Conservation (phyloP, 352 stramenopile species). For the Pythium chondricola region DNA sequence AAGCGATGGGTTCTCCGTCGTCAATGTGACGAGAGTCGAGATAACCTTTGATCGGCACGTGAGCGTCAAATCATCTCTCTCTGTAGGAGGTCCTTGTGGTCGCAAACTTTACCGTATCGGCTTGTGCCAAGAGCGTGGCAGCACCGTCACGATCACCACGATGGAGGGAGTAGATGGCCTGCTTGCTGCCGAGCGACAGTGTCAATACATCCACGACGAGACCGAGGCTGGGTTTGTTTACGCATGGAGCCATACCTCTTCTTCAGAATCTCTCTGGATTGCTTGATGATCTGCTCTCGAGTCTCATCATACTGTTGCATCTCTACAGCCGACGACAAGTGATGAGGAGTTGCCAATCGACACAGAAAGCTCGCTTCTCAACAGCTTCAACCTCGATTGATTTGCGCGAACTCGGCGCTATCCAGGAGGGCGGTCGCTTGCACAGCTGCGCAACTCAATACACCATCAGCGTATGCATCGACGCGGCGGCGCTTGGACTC, state of each 20-base stretch:
- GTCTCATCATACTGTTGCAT: constrained; percentile 91
- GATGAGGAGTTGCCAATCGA: too few relatives aligned
- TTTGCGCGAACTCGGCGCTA: constrained; percentile 19
- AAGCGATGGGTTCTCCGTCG: constrained; percentile 77
- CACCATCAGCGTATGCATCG: not conserved
- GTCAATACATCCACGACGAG: constrained; percentile 7
- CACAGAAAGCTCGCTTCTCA: not conserved
- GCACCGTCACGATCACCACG: constrained; percentile 67
- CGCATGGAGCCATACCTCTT: constrained; percentile 33
- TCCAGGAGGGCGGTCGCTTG: constrained; percentile 12
- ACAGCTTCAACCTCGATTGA: constrained; percentile 26
- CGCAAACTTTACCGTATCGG: constrained; percentile 34
- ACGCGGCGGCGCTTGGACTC: constrained; percentile 13
- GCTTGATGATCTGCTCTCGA: constrained; percentile 93
- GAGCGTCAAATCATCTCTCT: too few relatives aligned
- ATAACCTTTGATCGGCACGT: constrained; percentile 64
- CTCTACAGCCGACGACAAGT: constrained; percentile 35
- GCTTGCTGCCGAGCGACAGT: constrained; percentile 89
- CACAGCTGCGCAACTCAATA: not conserved
- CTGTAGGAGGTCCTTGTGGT: too few relatives aligned
- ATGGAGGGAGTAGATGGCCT: constrained; percentile 93
- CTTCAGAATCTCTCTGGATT: constrained; percentile 93
- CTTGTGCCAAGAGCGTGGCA: constrained; percentile 36
- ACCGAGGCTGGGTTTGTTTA: not conserved
- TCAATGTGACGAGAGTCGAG: constrained; percentile 73